Evolutionary conservation across 805 yeast genomes (phyloP), one percentile per base, ranked within the genome.

Genomic region (Pichia thaimueangensis): DNA sequence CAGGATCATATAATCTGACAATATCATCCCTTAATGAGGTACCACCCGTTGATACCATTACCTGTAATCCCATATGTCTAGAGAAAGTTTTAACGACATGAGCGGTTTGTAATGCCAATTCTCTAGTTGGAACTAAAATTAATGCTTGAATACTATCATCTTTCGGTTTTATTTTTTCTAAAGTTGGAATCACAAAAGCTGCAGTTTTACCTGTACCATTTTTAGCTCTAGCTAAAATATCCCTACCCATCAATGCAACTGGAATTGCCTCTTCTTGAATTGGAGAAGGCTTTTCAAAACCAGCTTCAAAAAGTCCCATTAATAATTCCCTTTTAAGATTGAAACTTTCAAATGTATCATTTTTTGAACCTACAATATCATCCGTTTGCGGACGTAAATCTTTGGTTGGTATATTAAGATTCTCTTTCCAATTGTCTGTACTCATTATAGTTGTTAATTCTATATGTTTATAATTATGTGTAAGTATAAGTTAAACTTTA

Each of bases 171-270:
- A 88, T 73, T 60, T 81, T 84, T 63, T 93, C 95, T 57, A 93
- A 72, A 23, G 95, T 77, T 39, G 98, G 98, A 52, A 93, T 91
- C 38, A 87, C 82, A 63, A 93, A 93, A 6, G 98, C 95, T 1
- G 97, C 98, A 8, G 98, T 93, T 62, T 93, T 93, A 57, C 98
- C 98, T 1, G 98, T 93, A 50, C 98, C 98, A 66, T 93, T 93
- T 63, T 93, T 93, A 34, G 98, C 97, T 68, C 98, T 78, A 13
- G 98, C 98, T 49, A 93, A 74, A 47, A 93, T 84, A 64, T 93
- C 98, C 67, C 96, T 80, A 40, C 97, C 97, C 43, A 93, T 82
- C 35, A 93, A 73, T 0, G 97, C 96, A 57, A 87, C 86, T 3
- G 98, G 98, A 45, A 93, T 93, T 7, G 95, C 78, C 63, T 89